Conservation (phyloP, 2,329 filamentous ascomycete genomes). For the Kalmusia sp. region DNA sequence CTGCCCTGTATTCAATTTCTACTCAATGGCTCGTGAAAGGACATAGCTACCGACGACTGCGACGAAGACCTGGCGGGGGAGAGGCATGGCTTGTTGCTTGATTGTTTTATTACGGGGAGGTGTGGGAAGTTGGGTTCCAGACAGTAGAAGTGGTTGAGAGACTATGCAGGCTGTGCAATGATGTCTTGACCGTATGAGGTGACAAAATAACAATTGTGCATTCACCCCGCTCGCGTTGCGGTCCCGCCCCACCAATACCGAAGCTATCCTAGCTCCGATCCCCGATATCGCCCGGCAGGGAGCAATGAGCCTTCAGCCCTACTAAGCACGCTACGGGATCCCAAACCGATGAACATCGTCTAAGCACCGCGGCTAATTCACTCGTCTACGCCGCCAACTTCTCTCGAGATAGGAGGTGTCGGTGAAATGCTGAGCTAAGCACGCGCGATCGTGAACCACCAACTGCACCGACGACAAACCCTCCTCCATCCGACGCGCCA, state of each 20-base stretch:
- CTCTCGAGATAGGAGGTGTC: too few relatives aligned
- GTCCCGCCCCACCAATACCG: background rate
- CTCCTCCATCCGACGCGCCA: conserved; percentile 1
- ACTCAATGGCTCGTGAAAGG: background rate
- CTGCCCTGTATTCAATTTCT: conserved; percentile 54
- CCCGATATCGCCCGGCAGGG: conserved; percentile 7
- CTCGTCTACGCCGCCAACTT: too few relatives aligned
- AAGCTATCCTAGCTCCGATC: background rate
- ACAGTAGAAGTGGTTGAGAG: conserved; percentile 1
- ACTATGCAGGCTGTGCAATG: conserved; percentile 3
- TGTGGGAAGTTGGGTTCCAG: background rate
- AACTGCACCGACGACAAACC: conserved; percentile 8
- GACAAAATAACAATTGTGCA: conserved; percentile 5
- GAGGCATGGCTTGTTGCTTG: conserved; percentile 44
- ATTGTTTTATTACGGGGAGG: background rate
- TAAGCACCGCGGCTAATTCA: too few relatives aligned
- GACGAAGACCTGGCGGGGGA: conserved; percentile 54
- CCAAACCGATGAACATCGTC: background rate
- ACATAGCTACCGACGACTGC: conserved; percentile 52
- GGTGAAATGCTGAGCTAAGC: background rate
- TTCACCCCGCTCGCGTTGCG: conserved; percentile 3
- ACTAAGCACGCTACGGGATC: background rate
- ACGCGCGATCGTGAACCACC: background rate
- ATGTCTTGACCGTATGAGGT: background rate
- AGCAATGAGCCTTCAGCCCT: background rate